These are phyloP conservation scores for Clonostachys chloroleuca DNA, from an alignment of 2,329 filamentous ascomycete species.

Conservation along the genomic window DNA sequence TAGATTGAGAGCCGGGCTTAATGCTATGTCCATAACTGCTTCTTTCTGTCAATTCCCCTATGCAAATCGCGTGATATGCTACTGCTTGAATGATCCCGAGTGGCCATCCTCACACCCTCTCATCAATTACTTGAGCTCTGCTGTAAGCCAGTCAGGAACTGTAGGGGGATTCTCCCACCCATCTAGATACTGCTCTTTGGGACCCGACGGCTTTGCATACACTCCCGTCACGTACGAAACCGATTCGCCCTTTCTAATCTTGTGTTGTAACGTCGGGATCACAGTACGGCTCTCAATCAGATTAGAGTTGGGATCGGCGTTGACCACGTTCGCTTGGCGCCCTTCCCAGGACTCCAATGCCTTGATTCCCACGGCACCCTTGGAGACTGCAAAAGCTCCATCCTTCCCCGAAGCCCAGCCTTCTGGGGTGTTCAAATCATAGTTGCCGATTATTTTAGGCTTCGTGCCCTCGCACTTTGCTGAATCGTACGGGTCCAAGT, in stretches of 20 bases:
- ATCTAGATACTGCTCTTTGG: conserved; percentile 47
- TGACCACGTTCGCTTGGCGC: conserved; percentile 60
- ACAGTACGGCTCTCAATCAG: conserved; percentile 67
- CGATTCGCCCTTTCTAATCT: conserved; percentile 50
- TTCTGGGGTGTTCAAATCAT: conserved; percentile 50
- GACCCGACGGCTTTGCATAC: conserved; percentile 61
- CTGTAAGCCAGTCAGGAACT: conserved; percentile 54
- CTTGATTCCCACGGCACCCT: conserved; percentile 48
- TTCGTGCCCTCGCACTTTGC: conserved; percentile 42
- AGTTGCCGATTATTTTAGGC: conserved; percentile 56
- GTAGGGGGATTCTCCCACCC: conserved; percentile 56
- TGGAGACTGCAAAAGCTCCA: conserved; percentile 53
- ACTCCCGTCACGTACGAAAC: conserved; percentile 68
- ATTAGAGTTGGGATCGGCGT: conserved; percentile 77
- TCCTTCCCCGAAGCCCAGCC: conserved; percentile 43
- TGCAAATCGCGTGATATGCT: too few relatives aligned
- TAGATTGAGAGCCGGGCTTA: too few relatives aligned
- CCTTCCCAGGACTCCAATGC: conserved; percentile 43
- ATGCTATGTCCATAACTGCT: too few relatives aligned
- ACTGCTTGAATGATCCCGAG: too few relatives aligned
- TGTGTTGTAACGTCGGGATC: conserved; percentile 64
- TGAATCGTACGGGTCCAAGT: conserved; percentile 43
- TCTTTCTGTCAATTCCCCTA: too few relatives aligned
- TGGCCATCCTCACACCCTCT: too few relatives aligned
- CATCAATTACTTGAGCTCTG: not conserved